Evolutionary conservation across 2,329 filamentous ascomycete genomes (phyloP).

Genomic region (Pyricularia pennisetigena): DNA sequence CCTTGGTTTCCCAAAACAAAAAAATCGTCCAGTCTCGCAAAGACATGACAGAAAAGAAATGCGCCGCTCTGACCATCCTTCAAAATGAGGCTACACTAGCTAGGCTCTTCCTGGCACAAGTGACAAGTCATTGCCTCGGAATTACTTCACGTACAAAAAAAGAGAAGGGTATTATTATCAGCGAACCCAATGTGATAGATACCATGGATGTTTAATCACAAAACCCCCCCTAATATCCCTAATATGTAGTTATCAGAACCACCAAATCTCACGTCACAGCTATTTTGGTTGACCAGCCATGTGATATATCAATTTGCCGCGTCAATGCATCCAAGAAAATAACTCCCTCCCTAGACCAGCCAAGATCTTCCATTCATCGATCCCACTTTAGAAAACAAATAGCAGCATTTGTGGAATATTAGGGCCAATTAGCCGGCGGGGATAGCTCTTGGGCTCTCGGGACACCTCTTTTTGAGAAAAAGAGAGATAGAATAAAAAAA

Average conservation of each 20-base stretch:
- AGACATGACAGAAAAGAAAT: background rate
- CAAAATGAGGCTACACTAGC: background rate
- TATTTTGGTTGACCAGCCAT: background rate
- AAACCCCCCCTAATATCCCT: too few species aligned
- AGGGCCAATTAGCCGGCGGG: background rate
- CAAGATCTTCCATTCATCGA: background rate
- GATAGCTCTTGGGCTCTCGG: background rate
- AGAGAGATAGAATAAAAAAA: background rate
- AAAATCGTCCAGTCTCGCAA: background rate
- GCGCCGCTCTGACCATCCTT: background rate
- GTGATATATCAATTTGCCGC: background rate
- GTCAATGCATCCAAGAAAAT: slow-evolving; percentile 3
- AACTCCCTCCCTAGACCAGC: background rate
- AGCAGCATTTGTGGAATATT: background rate
- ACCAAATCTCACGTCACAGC: background rate
- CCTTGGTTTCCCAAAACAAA: background rate
- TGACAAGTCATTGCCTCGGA: background rate
- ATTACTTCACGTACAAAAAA: background rate
- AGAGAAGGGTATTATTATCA: background rate
- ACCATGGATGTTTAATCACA: background rate
- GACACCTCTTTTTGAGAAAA: too few species aligned
- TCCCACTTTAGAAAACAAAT: background rate
- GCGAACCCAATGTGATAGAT: background rate
- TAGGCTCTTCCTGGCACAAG: background rate
- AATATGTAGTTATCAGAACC: background rate